These are phyloP conservation scores for Hypoxylon sp. DNA, from an alignment of 2,329 filamentous ascomycete genomes.

Conservation along the genomic window DNA sequence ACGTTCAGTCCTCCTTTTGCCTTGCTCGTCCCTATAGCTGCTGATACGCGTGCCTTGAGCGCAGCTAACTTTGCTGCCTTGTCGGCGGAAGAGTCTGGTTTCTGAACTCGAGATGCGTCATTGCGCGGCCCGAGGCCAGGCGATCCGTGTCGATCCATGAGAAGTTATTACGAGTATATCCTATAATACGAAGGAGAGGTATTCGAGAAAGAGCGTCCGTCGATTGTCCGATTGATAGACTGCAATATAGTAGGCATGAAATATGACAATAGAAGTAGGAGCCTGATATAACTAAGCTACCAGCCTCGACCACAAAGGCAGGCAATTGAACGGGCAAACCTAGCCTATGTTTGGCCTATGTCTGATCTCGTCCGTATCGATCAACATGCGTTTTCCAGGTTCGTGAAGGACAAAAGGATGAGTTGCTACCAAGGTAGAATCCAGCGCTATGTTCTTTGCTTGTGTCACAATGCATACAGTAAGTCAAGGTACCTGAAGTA, in stretches of 20 bases:
- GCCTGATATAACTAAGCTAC: conserved; percentile 14
- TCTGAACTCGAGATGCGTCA: conserved; percentile 69
- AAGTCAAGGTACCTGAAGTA: conserved; percentile 1
- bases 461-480: conserved; percentile 16
- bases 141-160: conserved; percentile 68
- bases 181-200: neutral
- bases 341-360: neutral
- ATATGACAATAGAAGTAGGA: neutral
- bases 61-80: conserved; percentile 79
- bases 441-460: neutral
- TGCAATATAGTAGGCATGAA: neutral
- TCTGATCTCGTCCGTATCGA: conserved; percentile 5
- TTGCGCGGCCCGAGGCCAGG: conserved; percentile 70
- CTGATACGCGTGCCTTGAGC: conserved; percentile 84
- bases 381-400: neutral
- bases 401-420: conserved; percentile 2
- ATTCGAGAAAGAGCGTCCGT: neutral
- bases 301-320: neutral
- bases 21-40: conserved; percentile 72
- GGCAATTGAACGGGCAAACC: neutral
- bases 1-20: conserved; percentile 71
- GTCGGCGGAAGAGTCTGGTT: conserved; percentile 72
- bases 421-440: conserved; percentile 2
- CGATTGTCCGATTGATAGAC: neutral
- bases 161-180: conserved; percentile 6